Evolutionary conservation across 2,329 filamentous ascomycete species (phyloP).

Genomic region (Fusarium lyarnte): DNA sequence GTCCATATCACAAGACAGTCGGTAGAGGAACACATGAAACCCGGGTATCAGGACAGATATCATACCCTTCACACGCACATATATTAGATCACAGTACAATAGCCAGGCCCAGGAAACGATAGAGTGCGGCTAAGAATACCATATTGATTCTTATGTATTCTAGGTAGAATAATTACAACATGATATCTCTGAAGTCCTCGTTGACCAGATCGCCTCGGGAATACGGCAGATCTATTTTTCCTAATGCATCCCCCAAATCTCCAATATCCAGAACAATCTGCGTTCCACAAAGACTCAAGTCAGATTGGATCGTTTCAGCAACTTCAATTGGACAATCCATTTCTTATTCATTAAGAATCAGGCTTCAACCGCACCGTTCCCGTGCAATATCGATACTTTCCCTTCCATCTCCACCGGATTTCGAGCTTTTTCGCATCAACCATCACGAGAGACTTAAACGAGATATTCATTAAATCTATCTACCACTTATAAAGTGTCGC

Average conservation of each 20-base stretch:
- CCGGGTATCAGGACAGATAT: neutral
- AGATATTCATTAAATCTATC: neutral
- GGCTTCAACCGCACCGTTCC: neutral
- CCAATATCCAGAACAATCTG: slow-evolving; percentile 14
- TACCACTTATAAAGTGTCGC: slow-evolving; percentile 26
- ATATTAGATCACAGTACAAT: neutral
- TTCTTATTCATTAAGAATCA: neutral
- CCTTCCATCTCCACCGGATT: neutral
- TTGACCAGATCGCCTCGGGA: slow-evolving; percentile 14
- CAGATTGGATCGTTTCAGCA: neutral
- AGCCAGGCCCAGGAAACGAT: neutral
- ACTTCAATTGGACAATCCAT: neutral
- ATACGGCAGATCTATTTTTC: slow-evolving; percentile 44
- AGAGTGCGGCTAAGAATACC: neutral
- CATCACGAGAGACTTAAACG: neutral
- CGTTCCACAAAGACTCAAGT: neutral
- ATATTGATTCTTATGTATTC: neutral
- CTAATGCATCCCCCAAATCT: slow-evolving; percentile 14
- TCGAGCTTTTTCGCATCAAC: neutral
- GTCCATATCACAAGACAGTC: neutral
- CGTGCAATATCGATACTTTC: neutral
- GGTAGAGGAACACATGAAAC: neutral
- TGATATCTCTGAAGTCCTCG: neutral
- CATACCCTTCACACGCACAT: neutral
- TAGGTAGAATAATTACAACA: neutral